These are phyloP conservation scores for Paramecium caudatum DNA, from an alignment of 73 alveolate species.

Conservation along the genomic window DNA sequence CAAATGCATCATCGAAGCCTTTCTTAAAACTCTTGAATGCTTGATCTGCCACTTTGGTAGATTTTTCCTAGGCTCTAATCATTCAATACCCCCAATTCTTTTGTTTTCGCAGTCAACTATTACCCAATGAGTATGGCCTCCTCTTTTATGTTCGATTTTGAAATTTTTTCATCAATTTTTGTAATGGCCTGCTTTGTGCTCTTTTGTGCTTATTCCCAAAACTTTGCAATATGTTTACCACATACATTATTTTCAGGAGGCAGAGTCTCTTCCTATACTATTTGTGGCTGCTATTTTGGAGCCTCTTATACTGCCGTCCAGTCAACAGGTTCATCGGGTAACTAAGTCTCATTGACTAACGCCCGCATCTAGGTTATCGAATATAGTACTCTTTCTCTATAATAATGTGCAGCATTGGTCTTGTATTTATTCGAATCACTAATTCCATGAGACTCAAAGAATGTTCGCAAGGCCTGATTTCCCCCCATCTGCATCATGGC, in stretches of 20 bases:
- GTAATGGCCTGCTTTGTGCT: not conserved
- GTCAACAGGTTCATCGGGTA: conserved; percentile 27
- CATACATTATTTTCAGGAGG: conserved; percentile 1
- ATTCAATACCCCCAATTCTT: conserved; percentile 22
- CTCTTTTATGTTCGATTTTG: not conserved
- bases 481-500: conserved; percentile 40
- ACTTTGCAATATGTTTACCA: not conserved
- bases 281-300: not conserved
- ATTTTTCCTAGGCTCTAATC: not conserved
- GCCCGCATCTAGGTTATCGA: not conserved
- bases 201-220: conserved; percentile 1
- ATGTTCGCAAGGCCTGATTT: not conserved
- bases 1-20: conserved; percentile 48
- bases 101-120: not conserved
- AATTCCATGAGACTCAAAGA: conserved; percentile 29
- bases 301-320: not conserved
- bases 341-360: conserved; percentile 7
- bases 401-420: conserved; percentile 20
- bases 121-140: conserved; percentile 18
- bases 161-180: not conserved
- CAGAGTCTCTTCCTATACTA: not conserved
- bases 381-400: conserved; percentile 18
- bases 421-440: conserved; percentile 3
- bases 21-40: conserved; percentile 3
- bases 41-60: not conserved